Evolutionary conservation across 176 grass and related monocot species (phyloP).

Genomic region (Dactylis glomerata): DNA sequence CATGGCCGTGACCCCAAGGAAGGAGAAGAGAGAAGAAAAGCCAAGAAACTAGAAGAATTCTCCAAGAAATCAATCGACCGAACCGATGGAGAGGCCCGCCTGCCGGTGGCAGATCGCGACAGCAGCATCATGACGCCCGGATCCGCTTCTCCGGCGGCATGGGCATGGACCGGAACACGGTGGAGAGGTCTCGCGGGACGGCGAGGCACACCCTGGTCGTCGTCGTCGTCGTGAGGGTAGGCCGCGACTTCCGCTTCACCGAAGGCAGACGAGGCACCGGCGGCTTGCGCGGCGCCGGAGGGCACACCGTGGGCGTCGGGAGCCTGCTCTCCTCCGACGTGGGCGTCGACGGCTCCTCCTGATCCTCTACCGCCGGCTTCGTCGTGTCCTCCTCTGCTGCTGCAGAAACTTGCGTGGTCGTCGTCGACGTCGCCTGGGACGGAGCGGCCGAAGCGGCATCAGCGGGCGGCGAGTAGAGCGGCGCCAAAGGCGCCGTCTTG

Average conservation of each 20-base stretch:
- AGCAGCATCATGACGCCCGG: slow-evolving; percentile 39
- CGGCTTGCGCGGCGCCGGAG: slow-evolving; percentile 57
- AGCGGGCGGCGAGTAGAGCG: not conserved
- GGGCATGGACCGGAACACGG: slow-evolving; percentile 52
- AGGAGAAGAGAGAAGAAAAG: not conserved
- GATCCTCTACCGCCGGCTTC: not conserved
- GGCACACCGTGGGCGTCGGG: slow-evolving; percentile 36
- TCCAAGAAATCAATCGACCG: slow-evolving; percentile 27
- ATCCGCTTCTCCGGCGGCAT: slow-evolving; percentile 74
- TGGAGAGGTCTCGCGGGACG: slow-evolving; percentile 56
- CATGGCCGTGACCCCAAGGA: slow-evolving; percentile 21
- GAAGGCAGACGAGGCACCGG: slow-evolving; percentile 19
- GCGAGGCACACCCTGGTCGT: slow-evolving; percentile 21
- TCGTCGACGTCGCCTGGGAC: not conserved
- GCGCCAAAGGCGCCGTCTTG: slow-evolving; percentile 34
- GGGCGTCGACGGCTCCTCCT: slow-evolving; percentile 46
- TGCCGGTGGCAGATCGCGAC: slow-evolving; percentile 25
- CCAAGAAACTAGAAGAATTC: slow-evolving; percentile 41
- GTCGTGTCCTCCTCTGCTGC: not conserved
- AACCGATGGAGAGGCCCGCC: slow-evolving; percentile 17
- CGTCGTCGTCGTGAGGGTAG: not conserved
- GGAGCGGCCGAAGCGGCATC: slow-evolving; percentile 2
- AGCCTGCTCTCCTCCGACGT: slow-evolving; percentile 58
- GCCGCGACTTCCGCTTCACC: slow-evolving; percentile 35
- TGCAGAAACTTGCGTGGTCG: not conserved